Base-by-base conservation (phyloP, 768 basidiomycete genomes). In the Lentinula guzmanii region DNA sequence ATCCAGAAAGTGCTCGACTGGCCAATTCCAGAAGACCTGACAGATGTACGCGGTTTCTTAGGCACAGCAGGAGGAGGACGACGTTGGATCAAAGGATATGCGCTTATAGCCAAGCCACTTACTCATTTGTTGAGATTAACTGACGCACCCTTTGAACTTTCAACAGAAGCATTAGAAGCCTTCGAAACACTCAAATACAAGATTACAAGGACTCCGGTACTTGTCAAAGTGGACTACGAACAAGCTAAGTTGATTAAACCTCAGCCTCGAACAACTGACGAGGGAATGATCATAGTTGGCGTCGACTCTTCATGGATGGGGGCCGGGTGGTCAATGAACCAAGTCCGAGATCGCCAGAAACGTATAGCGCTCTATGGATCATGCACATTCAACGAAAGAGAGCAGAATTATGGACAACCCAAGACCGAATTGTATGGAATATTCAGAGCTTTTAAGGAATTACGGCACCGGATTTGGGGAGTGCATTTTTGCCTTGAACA, bases 391-490 rank as follows among this genome's bases (percentile, higher is more conserved):
- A 78, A 72, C 35, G 64, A 71, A 0, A 52, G 61, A 0, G 71
- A 77, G 61, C 61, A 67, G 1, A 59, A 67, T 2, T 79, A 77
- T 55, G 74, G 72, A 0, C 75, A 77, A 58, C 67, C 75, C 0
- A 78, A 79, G 56, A 60, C 72, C 0, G 74, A 78, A 60, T 66
- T 79, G 0, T 80, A 75, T 55, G 74, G 77, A 0, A 50, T 77
- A 0, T 77, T 70, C 51, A 52, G 73, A 0, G 70, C 72, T 0
- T 42, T 79, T 15, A 70, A 70, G 43, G 69, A 69, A 2, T 41
- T 73, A 0, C 63, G 70, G 1, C 66, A 74, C 37, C 61, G 70
- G 0, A 54, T 75, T 1, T 74, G 69, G 68, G 76, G 73, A 8
- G 58, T 72, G 0, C 67, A 68, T 56, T 72, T 77, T 46, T 54